A percentile compares a stretch with the other conserved stretches of the same genome.
Evolutionary conservation across 139 green algal genomes (phyloP).

Genomic region (Prasinococcaceae sp.): DNA sequence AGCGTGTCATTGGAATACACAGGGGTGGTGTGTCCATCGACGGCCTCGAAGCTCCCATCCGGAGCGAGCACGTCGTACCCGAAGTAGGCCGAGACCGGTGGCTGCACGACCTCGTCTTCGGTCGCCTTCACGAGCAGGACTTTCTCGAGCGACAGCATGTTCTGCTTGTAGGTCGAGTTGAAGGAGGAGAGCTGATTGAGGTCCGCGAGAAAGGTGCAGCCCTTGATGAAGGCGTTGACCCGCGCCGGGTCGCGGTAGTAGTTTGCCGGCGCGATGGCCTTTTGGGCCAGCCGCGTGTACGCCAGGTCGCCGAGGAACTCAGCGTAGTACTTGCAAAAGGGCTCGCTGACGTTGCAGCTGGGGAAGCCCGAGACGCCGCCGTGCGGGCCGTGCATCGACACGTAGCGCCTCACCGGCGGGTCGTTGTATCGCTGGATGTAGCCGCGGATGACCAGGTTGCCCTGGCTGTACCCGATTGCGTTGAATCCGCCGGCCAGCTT

Average conservation of each 20-base stretch:
- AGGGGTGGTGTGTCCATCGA: no score
- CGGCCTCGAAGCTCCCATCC: no score
- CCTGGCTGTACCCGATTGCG: slow-evolving; percentile 5
- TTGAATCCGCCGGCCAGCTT: slow-evolving; percentile 5
- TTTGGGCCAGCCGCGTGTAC: not conserved
- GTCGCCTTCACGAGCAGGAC: no score
- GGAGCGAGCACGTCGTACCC: no score
- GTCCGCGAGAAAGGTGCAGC: not conserved
- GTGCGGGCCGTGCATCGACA: not conserved
- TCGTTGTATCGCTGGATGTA: slow-evolving; percentile 7
- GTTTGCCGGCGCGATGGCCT: not conserved
- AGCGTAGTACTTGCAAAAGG: not conserved
- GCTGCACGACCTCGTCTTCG: no score
- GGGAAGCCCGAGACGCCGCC: not conserved
- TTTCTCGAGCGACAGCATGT: no score
- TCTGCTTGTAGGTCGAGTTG: no score
- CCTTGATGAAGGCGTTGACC: not conserved
- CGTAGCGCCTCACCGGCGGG: not conserved
- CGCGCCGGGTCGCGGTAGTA: not conserved
- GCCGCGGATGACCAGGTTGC: slow-evolving; percentile 2
- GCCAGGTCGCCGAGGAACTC: not conserved
- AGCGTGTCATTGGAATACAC: no score
- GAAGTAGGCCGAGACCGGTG: no score
- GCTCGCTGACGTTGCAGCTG: not conserved
- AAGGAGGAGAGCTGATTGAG: no score